phyloP scores from a whole-genome alignment of 2,329 filamentous ascomycete species.

The Ophiocordyceps camponoti-rufipedis region DNA sequence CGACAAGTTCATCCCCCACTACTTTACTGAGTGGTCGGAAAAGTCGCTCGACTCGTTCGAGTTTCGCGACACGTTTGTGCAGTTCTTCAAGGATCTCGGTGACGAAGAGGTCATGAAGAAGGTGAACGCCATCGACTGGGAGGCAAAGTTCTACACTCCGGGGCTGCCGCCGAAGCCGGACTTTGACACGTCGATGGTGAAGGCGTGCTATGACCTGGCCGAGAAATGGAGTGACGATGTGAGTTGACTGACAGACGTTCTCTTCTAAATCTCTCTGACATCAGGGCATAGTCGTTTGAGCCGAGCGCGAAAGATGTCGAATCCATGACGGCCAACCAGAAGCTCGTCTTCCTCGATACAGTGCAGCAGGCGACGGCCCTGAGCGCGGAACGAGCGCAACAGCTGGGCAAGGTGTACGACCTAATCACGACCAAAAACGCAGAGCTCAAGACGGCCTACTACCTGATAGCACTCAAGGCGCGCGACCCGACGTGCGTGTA shows the following conservation, averaged over 20 bases:
- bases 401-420: constrained; percentile 59
- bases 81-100: constrained; percentile 55
- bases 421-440: constrained; percentile 64
- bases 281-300: constrained; percentile 29
- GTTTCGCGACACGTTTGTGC: constrained; percentile 74
- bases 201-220: constrained; percentile 68
- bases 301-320: constrained; percentile 53
- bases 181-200: constrained; percentile 77
- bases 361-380: constrained; percentile 50
- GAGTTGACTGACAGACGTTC: constrained; percentile 6
- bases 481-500: constrained; percentile 50
- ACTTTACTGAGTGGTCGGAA: constrained; percentile 70
- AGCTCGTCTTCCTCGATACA: constrained; percentile 75
- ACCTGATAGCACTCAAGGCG: constrained; percentile 59
- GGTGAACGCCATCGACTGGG: constrained; percentile 67
- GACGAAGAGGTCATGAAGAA: constrained; percentile 47
- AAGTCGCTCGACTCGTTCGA: constrained; percentile 88
- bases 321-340: constrained; percentile 68
- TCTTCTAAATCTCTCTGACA: constrained; percentile 1
- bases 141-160: constrained; percentile 72
- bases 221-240: constrained; percentile 57
- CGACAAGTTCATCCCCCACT: constrained; percentile 89
- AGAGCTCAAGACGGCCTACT: constrained; percentile 68
- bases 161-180: constrained; percentile 79
- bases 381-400: constrained; percentile 42